Percentiles rank a stretch among this genome's conserved stretches.
These are phyloP conservation scores for Mucor irregularis DNA, from an alignment of 371 early-diverging fungal species.

Conservation along the genomic window DNA sequence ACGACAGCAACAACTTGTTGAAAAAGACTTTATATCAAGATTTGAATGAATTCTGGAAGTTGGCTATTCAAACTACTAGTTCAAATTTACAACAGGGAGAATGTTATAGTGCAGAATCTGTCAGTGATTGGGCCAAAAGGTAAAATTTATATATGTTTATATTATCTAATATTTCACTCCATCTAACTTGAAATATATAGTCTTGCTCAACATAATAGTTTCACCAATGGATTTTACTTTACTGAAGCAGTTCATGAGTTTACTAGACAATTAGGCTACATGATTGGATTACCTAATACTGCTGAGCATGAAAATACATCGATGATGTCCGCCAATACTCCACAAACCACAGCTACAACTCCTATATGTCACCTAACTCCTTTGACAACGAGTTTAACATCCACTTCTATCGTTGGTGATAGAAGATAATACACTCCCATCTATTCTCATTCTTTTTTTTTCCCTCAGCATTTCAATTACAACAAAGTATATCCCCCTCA, in stretches of 20 bases:
- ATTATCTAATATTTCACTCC: background rate
- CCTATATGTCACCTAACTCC: slow-evolving; percentile 31
- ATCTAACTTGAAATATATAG: slow-evolving; percentile 32
- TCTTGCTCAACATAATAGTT: slow-evolving; percentile 58
- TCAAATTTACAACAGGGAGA: slow-evolving; percentile 77
- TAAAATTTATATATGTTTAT: slow-evolving; percentile 18
- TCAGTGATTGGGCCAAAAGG: slow-evolving; percentile 82
- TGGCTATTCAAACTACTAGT: slow-evolving; percentile 70
- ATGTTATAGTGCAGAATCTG: slow-evolving; percentile 68
- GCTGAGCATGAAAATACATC: background rate
- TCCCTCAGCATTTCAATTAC: no score
- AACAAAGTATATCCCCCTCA: background rate
- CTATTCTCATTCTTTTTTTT: no score
- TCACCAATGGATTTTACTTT: slow-evolving; percentile 44
- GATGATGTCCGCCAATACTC: background rate
- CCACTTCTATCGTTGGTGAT: slow-evolving; percentile 41
- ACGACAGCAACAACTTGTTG: slow-evolving; percentile 63
- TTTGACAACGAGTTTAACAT: slow-evolving; percentile 26
- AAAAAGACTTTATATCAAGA: slow-evolving; percentile 68
- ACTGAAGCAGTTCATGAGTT: slow-evolving; percentile 70
- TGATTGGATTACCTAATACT: slow-evolving; percentile 52
- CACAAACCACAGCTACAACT: background rate
- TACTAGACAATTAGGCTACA: slow-evolving; percentile 64
- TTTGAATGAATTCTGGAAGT: slow-evolving; percentile 77
- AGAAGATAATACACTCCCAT: slow-evolving; percentile 17